Conservation (phyloP, 257 asterid species). For the Ehretia macrophylla region DNA sequence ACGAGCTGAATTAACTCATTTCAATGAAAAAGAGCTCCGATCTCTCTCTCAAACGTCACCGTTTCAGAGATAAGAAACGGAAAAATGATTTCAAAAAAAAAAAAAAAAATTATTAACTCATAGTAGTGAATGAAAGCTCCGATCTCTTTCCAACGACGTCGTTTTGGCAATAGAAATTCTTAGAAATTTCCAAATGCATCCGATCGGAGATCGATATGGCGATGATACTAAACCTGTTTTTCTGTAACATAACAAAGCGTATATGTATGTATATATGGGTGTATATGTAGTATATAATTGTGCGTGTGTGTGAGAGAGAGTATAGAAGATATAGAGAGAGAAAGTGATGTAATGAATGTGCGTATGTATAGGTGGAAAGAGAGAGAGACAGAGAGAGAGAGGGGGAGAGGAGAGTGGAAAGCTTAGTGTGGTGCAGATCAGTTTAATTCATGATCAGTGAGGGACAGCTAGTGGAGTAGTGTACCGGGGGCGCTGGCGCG, state of each 20-base stretch:
- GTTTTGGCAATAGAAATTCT: slow-evolving; percentile 7
- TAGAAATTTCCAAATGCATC: slow-evolving; percentile 22
- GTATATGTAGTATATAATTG: slow-evolving; percentile 7
- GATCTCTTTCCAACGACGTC: slow-evolving; percentile 28
- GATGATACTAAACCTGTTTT: slow-evolving; percentile 25
- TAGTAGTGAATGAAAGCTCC: slow-evolving; percentile 2
- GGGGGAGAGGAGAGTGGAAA: no score
- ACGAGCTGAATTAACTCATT: slow-evolving; percentile 7
- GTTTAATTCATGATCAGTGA: slow-evolving; percentile 29
- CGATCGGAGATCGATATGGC: slow-evolving; percentile 64
- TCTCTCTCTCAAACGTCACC: slow-evolving; percentile 17
- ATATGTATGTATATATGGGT: background rate
- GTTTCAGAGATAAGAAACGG: background rate
- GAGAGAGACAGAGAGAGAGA: slow-evolving; percentile 17
- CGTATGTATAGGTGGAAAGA: slow-evolving; percentile 28
- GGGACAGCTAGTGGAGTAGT: slow-evolving; percentile 30
- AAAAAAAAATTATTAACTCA: background rate
- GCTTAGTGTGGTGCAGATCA: slow-evolving; percentile 4
- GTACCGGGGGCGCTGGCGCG: slow-evolving; percentile 27
- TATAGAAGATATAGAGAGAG: slow-evolving; percentile 25
- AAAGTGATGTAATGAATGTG: background rate
- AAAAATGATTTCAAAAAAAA: background rate
- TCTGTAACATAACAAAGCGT: slow-evolving; percentile 42
- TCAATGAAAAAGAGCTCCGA: slow-evolving; percentile 11
- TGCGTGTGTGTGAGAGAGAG: slow-evolving; percentile 17